These are phyloP conservation scores for Polyrhizophydium stewartii DNA, from an alignment of 371 early-diverging fungal species.

Conservation along the genomic window DNA sequence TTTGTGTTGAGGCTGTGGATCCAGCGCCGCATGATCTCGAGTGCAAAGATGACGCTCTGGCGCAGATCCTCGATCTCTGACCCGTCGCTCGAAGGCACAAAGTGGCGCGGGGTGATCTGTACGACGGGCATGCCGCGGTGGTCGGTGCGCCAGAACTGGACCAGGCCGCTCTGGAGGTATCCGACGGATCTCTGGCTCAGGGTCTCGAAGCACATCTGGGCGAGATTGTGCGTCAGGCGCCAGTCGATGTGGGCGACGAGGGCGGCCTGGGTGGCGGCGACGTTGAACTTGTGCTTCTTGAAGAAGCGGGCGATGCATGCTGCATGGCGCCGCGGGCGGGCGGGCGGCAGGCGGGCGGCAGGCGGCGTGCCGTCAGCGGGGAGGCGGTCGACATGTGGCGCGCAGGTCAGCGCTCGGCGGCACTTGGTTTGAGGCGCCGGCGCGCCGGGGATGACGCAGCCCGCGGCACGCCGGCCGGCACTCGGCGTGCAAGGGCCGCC, in stretches of 20 bases:
- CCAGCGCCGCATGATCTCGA: slow-evolving; percentile 29
- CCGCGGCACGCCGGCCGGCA: too few relatives aligned
- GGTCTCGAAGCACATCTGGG: slow-evolving; percentile 6
- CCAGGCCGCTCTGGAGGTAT: slow-evolving; percentile 19
- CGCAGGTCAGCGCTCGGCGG: too few relatives aligned
- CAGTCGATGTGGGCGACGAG: slow-evolving; percentile 26
- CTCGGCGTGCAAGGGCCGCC: too few relatives aligned
- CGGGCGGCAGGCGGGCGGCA: too few relatives aligned
- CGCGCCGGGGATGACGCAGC: too few relatives aligned
- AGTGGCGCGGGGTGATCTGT: slow-evolving; percentile 18
- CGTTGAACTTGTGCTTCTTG: slow-evolving; percentile 23
- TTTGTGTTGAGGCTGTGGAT: slow-evolving; percentile 19
- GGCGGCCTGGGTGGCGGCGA: slow-evolving; percentile 3
- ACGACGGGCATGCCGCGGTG: slow-evolving; percentile 24
- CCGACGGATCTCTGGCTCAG: slow-evolving; percentile 6
- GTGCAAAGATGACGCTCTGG: slow-evolving; percentile 18
- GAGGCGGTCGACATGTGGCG: too few relatives aligned
- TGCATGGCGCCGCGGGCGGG: too few relatives aligned
- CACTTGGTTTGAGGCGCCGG: too few relatives aligned
- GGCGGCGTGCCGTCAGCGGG: too few relatives aligned
- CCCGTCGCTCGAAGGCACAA: slow-evolving; percentile 10
- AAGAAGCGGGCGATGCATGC: slow-evolving; percentile 20
- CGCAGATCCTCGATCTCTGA: slow-evolving; percentile 21
- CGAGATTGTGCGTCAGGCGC: slow-evolving; percentile 23
- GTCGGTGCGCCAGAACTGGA: slow-evolving; percentile 24